Conservation (phyloP, 2,329 filamentous ascomycete species). For the Metarhizium humberi region DNA sequence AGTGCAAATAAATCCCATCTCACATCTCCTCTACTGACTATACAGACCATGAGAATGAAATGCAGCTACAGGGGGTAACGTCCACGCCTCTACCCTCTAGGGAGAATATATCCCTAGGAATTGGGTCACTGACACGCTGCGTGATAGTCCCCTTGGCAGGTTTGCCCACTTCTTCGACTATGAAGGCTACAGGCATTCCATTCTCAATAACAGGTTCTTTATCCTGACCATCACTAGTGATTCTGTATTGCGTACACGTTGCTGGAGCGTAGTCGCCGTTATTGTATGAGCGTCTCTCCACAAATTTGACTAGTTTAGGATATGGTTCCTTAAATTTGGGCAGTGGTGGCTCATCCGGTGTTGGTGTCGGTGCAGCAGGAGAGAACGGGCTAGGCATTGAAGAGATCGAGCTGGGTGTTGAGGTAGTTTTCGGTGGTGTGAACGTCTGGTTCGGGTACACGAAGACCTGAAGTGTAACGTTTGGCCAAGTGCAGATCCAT, state of each 20-base stretch:
- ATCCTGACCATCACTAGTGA: conserved; percentile 28
- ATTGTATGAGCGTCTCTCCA: conserved; percentile 38
- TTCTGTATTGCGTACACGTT: conserved; percentile 38
- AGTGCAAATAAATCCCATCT: background rate
- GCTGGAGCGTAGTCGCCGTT: conserved; percentile 22
- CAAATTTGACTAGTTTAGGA: conserved; percentile 44
- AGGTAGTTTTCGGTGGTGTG: conserved; percentile 19
- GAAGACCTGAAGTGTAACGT: conserved; percentile 45
- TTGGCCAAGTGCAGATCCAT: conserved; percentile 51
- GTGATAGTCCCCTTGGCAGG: background rate
- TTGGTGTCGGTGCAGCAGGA: conserved; percentile 5
- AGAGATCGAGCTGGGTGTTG: background rate
- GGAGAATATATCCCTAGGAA: background rate
- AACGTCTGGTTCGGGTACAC: conserved; percentile 46
- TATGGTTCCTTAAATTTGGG: conserved; percentile 26
- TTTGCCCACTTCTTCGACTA: conserved; percentile 29
- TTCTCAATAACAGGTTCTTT: conserved; percentile 24
- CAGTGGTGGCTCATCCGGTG: background rate
- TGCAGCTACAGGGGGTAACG: conserved; percentile 4
- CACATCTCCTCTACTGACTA: background rate
- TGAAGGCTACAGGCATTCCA: conserved; percentile 31
- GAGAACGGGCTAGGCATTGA: conserved; percentile 8
- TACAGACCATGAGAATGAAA: conserved; percentile 6
- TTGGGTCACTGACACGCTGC: conserved; percentile 4
- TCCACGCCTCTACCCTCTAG: conserved; percentile 4